phyloP scores from a whole-genome alignment of 345 rosid species.

The Firmiana major region DNA sequence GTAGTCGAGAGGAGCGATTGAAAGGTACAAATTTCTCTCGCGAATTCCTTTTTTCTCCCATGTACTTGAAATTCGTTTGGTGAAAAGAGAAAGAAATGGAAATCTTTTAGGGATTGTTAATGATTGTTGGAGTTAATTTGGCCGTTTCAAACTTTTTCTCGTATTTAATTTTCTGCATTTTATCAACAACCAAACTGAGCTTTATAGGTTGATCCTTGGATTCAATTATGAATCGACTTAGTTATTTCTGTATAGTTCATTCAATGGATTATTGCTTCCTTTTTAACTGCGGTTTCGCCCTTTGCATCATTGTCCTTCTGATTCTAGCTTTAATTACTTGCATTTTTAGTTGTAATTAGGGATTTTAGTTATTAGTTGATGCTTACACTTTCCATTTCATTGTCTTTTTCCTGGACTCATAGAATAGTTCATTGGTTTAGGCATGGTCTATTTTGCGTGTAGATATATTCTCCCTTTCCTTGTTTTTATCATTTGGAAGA shows the following conservation, averaged over 20 bases:
- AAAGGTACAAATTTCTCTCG: constrained; percentile 2
- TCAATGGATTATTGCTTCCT: background rate
- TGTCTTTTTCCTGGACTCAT: background rate
- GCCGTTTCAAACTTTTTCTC: background rate
- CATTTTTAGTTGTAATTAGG: background rate
- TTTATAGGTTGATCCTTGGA: background rate
- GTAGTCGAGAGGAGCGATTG: background rate
- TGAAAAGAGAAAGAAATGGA: background rate
- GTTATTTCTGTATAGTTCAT: background rate
- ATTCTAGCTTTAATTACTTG: constrained; percentile 6
- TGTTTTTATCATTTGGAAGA: background rate
- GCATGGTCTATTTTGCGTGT: background rate
- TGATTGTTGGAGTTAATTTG: background rate
- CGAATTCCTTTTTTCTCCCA: background rate
- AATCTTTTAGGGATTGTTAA: background rate
- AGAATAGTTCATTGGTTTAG: no score
- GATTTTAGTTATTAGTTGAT: background rate
- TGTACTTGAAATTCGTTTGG: background rate
- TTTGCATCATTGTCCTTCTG: background rate
- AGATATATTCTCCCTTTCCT: background rate
- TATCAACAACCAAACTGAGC: constrained; percentile 6
- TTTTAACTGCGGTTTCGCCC: background rate
- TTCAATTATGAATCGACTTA: background rate
- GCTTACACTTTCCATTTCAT: background rate
- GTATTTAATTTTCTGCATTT: background rate